Conservation (phyloP, 2,329 filamentous ascomycete species). For the Pseudogymnoascus sp. region DNA sequence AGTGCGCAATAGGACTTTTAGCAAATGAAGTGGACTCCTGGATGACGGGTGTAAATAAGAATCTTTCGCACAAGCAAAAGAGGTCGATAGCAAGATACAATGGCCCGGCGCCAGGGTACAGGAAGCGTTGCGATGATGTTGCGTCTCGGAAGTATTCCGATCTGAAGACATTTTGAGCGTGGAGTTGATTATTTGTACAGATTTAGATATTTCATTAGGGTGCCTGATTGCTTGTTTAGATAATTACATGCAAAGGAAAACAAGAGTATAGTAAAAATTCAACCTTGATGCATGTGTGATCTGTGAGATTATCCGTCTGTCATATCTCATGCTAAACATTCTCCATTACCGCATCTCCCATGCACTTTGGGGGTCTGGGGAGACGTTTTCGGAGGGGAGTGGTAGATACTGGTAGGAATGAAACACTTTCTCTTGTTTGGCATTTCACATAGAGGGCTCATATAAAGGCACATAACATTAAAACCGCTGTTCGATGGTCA, state of each 20-base stretch:
- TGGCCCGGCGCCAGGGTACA: conserved; percentile 36
- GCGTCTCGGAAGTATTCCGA: conserved; percentile 8
- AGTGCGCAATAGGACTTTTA: conserved; percentile 36
- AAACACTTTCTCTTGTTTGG: not conserved
- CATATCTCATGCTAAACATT: not conserved
- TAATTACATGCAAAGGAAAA: conserved; percentile 13
- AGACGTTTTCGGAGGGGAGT: not conserved
- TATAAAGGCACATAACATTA: not conserved
- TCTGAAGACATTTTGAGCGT: conserved; percentile 19
- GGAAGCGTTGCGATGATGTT: conserved; percentile 30
- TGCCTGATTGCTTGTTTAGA: not conserved
- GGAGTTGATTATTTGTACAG: not conserved
- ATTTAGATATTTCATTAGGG: not conserved
- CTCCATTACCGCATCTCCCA: not conserved
- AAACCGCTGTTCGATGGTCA: no score
- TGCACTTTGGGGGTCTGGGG: not conserved
- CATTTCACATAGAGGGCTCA: not conserved
- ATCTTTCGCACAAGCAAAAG: conserved; percentile 37
- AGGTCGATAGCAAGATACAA: conserved; percentile 39
- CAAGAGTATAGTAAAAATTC: not conserved
- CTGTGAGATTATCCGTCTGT: not conserved
- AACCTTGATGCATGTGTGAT: not conserved
- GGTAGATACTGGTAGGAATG: not conserved
- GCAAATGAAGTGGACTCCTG: conserved; percentile 42
- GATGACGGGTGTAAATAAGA: conserved; percentile 49